These are phyloP conservation scores for Lepiota venenata DNA, from an alignment of 768 basidiomycete genomes.

Conservation along the genomic window DNA sequence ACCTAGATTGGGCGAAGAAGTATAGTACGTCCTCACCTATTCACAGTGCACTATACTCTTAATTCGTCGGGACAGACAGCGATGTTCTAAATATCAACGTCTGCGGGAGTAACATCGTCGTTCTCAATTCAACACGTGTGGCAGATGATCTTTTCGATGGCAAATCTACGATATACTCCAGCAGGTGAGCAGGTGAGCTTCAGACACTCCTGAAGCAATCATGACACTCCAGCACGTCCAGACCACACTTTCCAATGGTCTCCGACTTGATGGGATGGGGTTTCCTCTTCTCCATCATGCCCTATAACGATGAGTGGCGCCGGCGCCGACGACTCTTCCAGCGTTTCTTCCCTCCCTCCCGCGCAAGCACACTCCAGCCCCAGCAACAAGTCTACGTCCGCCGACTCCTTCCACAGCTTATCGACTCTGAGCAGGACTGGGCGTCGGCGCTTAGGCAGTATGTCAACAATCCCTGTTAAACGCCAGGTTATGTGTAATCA, in stretches of 20 bases:
- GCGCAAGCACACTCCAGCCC: conserved; percentile 2
- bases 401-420: conserved; percentile 19
- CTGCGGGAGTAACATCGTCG: conserved; percentile 29
- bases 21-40: conserved; percentile 3
- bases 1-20: conserved; percentile 10
- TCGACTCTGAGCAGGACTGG: conserved; percentile 33
- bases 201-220: not conserved
- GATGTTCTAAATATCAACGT: conserved; percentile 17
- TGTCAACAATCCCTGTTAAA: conserved; percentile 12
- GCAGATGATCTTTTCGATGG: conserved; percentile 44
- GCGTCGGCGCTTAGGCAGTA: conserved; percentile 29
- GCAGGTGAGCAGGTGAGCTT: conserved; percentile 8
- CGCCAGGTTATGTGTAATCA: not conserved
- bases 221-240: not conserved
- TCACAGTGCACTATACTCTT: not conserved
- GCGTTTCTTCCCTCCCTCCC: conserved; percentile 31
- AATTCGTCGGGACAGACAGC: not conserved
- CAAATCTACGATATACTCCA: conserved; percentile 41
- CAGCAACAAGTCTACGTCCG: conserved; percentile 4
- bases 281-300: conserved; percentile 34
- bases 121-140: conserved; percentile 40
- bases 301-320: conserved; percentile 38
- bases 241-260: conserved; percentile 21
- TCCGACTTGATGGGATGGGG: conserved; percentile 33
- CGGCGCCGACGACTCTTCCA: conserved; percentile 36